Percentiles rank a stretch among this genome's conserved stretches.
Evolutionary conservation across 805 yeast genomes (phyloP).

Genomic region (Blastobotrys peoriensis): DNA sequence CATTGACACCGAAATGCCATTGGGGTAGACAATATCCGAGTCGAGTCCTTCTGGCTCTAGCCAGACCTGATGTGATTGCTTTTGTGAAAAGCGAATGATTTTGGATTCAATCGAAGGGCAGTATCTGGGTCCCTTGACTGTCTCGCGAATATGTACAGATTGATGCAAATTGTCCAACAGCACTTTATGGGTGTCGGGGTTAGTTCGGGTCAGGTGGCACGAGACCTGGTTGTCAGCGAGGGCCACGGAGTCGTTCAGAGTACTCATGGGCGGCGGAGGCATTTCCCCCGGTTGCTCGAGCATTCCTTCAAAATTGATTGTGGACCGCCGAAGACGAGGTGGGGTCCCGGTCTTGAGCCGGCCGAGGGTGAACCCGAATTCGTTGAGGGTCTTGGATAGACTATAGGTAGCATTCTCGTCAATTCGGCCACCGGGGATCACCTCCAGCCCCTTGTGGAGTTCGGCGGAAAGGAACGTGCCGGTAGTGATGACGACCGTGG

Average conservation of each 20-base stretch:
- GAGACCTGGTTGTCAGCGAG: conserved; percentile 51
- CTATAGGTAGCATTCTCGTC: conserved; percentile 93
- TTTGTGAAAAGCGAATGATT: conserved; percentile 71
- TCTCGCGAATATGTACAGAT: conserved; percentile 85
- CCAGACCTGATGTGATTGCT: conserved; percentile 79
- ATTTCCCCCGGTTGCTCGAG: conserved; percentile 71
- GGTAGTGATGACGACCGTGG: conserved; percentile 80
- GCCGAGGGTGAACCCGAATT: conserved; percentile 78
- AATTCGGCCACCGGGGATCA: conserved; percentile 85
- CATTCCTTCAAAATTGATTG: conserved; percentile 63
- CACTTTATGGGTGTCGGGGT: conserved; percentile 63
- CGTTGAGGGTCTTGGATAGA: conserved; percentile 66
- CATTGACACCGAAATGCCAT: conserved; percentile 94
- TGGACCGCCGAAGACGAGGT: conserved; percentile 67
- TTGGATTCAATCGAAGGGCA: conserved; percentile 97
- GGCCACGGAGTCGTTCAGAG: conserved; percentile 60
- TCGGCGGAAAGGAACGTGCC: conserved; percentile 96
- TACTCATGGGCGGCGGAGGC: conserved; percentile 90
- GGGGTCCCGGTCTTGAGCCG: conserved; percentile 97
- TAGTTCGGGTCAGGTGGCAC: conserved; percentile 78
- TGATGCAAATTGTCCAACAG: conserved; percentile 66
- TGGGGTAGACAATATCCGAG: conserved; percentile 85
- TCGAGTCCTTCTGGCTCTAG: conserved; percentile 93
- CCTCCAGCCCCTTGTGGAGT: conserved; percentile 79
- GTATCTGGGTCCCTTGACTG: conserved; percentile 93